A percentile compares a stretch with the other conserved stretches of the same genome.
Conservation (phyloP, 2,329 filamentous ascomycete species). For the Fusarium globosum region DNA sequence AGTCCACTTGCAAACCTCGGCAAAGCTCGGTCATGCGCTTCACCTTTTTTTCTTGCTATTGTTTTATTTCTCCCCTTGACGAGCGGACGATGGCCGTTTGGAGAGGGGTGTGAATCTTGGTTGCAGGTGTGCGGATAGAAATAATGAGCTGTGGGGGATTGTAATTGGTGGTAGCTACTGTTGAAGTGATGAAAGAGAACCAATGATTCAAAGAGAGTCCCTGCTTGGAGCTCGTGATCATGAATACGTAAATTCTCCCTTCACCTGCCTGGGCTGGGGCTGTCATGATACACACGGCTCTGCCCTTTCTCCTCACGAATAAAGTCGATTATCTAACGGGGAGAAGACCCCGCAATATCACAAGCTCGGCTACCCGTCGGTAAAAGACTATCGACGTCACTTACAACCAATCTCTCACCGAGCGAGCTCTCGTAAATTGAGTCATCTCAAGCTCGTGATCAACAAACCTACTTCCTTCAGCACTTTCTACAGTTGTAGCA, state of each 20-base stretch:
- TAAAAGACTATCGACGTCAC: conserved; percentile 50
- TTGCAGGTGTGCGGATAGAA: neutral
- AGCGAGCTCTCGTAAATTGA: conserved; percentile 4
- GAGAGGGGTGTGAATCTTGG: conserved; percentile 22
- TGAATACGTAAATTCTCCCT: neutral
- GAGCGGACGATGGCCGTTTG: conserved; percentile 26
- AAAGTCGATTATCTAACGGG: conserved; percentile 16
- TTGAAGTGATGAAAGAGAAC: neutral
- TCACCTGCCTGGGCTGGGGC: neutral
- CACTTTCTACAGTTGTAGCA: neutral
- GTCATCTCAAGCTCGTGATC: conserved; percentile 22
- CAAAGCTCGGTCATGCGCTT: conserved; percentile 37
- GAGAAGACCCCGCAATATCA: conserved; percentile 63
- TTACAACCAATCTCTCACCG: conserved; percentile 11
- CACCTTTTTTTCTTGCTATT: conserved; percentile 1
- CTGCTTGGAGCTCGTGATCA: neutral
- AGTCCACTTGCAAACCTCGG: conserved; percentile 29
- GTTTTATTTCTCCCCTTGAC: neutral
- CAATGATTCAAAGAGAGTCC: neutral
- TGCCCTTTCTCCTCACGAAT: conserved; percentile 4
- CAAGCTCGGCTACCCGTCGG: conserved; percentile 67
- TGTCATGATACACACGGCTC: neutral
- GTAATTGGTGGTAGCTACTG: conserved; percentile 11
- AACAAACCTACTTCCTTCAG: neutral
- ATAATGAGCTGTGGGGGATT: conserved; percentile 15